phyloP scores from a whole-genome alignment of 140 eudicot genomes.

The Flaveria floridana region DNA sequence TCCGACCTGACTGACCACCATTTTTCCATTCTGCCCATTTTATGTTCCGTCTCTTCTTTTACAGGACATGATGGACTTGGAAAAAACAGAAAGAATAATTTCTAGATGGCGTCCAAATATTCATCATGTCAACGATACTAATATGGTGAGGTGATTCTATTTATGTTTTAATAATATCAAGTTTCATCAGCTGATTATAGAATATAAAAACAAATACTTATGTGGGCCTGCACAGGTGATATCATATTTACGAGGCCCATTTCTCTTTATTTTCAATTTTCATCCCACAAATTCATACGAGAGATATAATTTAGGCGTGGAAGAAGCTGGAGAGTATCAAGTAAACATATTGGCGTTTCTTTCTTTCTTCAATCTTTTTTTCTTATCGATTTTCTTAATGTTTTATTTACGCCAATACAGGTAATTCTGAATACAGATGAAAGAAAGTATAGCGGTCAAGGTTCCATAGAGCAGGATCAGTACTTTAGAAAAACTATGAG shows the following conservation, averaged over 20 bases:
- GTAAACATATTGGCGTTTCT: slow-evolving; percentile 39
- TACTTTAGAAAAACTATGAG: slow-evolving; percentile 59
- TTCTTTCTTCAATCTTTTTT: neutral
- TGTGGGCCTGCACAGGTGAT: slow-evolving; percentile 56
- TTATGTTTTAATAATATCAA: neutral
- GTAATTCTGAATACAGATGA: slow-evolving; percentile 79
- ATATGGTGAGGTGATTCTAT: slow-evolving; percentile 48
- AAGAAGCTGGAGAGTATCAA: slow-evolving; percentile 98
- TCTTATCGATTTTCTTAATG: neutral
- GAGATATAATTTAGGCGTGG: slow-evolving; percentile 73
- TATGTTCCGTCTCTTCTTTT: neutral
- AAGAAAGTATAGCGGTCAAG: slow-evolving; percentile 76
- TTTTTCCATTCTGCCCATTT: neutral
- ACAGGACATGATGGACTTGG: slow-evolving; percentile 95
- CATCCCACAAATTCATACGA: slow-evolving; percentile 74
- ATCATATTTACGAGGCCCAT: slow-evolving; percentile 80
- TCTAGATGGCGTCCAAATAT: slow-evolving; percentile 61
- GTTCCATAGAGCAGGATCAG: slow-evolving; percentile 49
- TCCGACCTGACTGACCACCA: neutral
- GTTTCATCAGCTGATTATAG: neutral
- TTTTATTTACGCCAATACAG: slow-evolving; percentile 35
- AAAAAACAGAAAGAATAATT: slow-evolving; percentile 58
- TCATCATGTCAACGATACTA: slow-evolving; percentile 73
- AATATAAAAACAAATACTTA: neutral
- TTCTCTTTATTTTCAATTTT: slow-evolving; percentile 79